Evolutionary conservation across 148 eudicot genomes (phyloP), one percentile per base, ranked within the genome.

Genomic region (Rhododendron simsii): DNA sequence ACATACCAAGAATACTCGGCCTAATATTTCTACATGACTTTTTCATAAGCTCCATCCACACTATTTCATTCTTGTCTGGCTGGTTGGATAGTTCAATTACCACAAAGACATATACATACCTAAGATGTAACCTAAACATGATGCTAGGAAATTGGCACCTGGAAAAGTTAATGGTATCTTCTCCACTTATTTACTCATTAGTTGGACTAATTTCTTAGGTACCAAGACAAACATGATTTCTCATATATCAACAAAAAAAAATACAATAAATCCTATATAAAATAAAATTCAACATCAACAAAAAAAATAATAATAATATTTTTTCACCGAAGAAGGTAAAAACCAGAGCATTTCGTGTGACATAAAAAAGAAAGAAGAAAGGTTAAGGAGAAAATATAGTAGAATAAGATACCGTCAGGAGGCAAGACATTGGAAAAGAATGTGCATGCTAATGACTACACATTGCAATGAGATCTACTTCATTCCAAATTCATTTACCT

Each of bases 401-500:
- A 80, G 3, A 23, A 28, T 33, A 85, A 63, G 57, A 51, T 81
- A 63, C 30, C 45, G 4, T 16, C 63, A 10, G 51, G 39, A 12
- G 48, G n/a, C 47, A 81, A 81, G 61, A 48, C 41, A 16, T 50
- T 33, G 26, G 13, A 30, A 76, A 76, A 87, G 41, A 51, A 37
- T n/a, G 39, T 18, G 74, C 44, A 61, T 74, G 37, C 79, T 41
- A 53, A 55, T 21, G 47, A 33, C 23, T 59, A 23, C 39, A 44
- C 39, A n/a, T 83, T 33, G 11, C 57, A 79, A 78, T 18, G 10
- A 79, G 78, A 82, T 48, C 20, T 69, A 14, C n/a, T 69, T 10
- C 11, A 48, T 57, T 41, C 77, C 83, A 80, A 76, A 4, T 37
- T 77, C 57, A 82, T 86, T 85, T 92, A 97, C 99, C 98, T 97